Evolutionary conservation across 371 early-diverging fungal genomes (phyloP).

Genomic region (Mortierella sp.): DNA sequence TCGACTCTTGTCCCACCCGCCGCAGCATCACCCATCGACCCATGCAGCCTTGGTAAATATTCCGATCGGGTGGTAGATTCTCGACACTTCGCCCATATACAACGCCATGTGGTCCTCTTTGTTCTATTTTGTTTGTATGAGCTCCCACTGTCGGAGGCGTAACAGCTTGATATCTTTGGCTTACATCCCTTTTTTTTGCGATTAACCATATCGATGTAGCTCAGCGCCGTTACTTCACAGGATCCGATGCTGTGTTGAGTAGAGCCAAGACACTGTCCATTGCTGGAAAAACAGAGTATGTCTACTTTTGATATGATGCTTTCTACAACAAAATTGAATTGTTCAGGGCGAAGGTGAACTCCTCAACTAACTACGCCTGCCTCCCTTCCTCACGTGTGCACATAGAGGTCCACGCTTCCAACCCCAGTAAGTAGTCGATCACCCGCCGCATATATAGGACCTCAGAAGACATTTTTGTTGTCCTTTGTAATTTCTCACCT

Average conservation of each 20-base stretch:
- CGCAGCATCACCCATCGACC: background rate
- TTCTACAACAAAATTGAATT: background rate
- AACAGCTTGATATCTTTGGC: background rate
- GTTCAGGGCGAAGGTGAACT: background rate
- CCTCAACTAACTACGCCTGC: background rate
- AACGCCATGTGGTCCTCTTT: background rate
- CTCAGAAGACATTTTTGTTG: background rate
- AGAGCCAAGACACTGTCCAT: constrained; percentile 28
- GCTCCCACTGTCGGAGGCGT: background rate
- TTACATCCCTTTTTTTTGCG: background rate
- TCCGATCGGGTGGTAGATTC: background rate
- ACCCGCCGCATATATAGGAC: background rate
- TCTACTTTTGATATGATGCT: background rate
- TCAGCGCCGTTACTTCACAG: constrained; percentile 33
- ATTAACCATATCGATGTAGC: background rate
- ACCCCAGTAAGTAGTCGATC: constrained; percentile 23
- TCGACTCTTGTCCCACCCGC: background rate
- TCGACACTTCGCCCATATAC: background rate
- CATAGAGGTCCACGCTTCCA: constrained; percentile 25
- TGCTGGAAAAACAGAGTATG: constrained; percentile 34
- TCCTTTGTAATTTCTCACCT: background rate
- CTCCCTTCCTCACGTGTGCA: background rate
- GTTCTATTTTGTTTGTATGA: background rate
- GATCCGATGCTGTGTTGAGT: constrained; percentile 10
- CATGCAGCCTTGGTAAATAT: constrained; percentile 21